Conservation (phyloP, 2,329 filamentous ascomycete species). For the Penicillium psychrosexuale region DNA sequence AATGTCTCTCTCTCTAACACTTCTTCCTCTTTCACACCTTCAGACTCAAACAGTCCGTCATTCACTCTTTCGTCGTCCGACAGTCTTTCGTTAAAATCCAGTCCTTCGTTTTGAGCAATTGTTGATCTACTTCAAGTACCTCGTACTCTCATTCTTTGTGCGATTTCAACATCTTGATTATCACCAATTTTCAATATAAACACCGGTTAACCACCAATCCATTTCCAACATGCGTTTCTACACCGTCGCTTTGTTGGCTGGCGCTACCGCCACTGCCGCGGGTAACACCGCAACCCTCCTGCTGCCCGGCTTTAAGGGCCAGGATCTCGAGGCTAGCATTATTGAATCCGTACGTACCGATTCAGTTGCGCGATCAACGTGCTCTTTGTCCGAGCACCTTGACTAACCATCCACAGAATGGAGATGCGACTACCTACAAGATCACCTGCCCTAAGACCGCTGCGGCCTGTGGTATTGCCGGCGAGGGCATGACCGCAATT, state of each 20-base stretch:
- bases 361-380: neutral
- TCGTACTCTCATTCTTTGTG: slow-evolving; percentile 9
- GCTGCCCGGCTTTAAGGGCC: slow-evolving; percentile 22
- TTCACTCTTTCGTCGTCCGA: slow-evolving; percentile 9
- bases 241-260: slow-evolving; percentile 26
- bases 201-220: neutral
- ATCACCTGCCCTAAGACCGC: slow-evolving; percentile 20
- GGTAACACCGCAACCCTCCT: slow-evolving; percentile 22
- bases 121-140: slow-evolving; percentile 14
- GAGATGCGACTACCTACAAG: slow-evolving; percentile 25
- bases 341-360: slow-evolving; percentile 15
- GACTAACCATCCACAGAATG: slow-evolving; percentile 13
- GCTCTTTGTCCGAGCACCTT: neutral
- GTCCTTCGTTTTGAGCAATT: slow-evolving; percentile 22
- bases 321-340: slow-evolving; percentile 20
- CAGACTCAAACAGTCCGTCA: slow-evolving; percentile 8
- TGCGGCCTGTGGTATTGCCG: slow-evolving; percentile 19
- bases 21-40: slow-evolving; percentile 13
- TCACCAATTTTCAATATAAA: neutral
- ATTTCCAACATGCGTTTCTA: slow-evolving; percentile 24
- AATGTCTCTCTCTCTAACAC: slow-evolving; percentile 8
- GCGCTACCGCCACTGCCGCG: slow-evolving; percentile 24
- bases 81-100: slow-evolving; percentile 17
- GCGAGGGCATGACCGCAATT: slow-evolving; percentile 22
- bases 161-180: slow-evolving; percentile 6